A percentile compares a stretch with the other conserved stretches of the same genome.
Evolutionary conservation across 2,329 filamentous ascomycete genomes (phyloP).

Genomic region (Botrytis fragariae): DNA sequence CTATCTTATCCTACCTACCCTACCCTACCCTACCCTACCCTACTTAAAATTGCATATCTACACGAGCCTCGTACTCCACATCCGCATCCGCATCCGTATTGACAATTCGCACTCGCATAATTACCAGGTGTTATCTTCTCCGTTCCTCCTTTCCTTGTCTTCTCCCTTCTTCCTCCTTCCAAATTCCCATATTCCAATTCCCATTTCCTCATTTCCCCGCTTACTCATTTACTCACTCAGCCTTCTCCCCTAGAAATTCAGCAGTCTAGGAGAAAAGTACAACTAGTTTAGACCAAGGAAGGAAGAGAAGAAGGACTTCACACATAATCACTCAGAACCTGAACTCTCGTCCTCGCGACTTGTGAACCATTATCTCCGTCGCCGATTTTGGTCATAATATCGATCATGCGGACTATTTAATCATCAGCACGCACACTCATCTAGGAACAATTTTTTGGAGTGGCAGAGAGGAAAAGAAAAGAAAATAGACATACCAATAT

Average conservation of each 20-base stretch:
- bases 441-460: accelerated
- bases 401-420: conserved; percentile 55
- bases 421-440: neutral
- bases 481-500: conserved; percentile 53
- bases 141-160: neutral
- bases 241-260: neutral
- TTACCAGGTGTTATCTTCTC: neutral
- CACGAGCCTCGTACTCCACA: neutral
- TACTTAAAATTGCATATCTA: neutral
- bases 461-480: neutral
- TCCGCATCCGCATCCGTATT: neutral
- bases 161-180: neutral
- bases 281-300: neutral
- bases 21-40: neutral
- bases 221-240: too few species aligned
- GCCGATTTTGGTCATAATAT: conserved; percentile 60
- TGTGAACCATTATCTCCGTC: conserved; percentile 55
- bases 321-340: conserved; percentile 53
- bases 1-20: neutral
- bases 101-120: neutral
- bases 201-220: neutral
- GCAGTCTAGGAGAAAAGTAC: neutral
- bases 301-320: conserved; percentile 2
- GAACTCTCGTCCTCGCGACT: conserved; percentile 57
- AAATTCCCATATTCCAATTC: neutral